Evolutionary conservation across 1,139 yeast species (phyloP).

Genomic region (Suzukiozyma palmioleophila): DNA sequence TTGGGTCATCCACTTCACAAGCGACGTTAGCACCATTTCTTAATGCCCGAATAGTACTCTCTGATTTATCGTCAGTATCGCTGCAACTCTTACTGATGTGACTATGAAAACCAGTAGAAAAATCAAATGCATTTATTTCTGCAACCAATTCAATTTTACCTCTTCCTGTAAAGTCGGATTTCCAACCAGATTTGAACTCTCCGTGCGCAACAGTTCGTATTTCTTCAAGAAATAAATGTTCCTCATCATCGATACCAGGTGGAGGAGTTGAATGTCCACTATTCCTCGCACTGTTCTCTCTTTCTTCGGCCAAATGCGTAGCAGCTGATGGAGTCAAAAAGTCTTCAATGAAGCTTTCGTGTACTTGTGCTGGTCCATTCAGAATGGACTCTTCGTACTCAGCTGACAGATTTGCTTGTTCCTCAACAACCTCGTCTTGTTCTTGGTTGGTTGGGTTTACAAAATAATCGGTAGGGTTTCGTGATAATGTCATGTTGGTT

Average conservation of each 20-base stretch:
- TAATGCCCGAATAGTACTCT: slow-evolving; percentile 15
- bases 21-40: slow-evolving; percentile 56
- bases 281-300: not conserved
- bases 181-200: slow-evolving; percentile 89
- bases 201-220: slow-evolving; percentile 70
- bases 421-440: slow-evolving; percentile 4
- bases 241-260: slow-evolving; percentile 8
- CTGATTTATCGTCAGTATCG: slow-evolving; percentile 24
- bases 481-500: slow-evolving; percentile 21
- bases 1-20: slow-evolving; percentile 81
- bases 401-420: slow-evolving; percentile 7
- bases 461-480: slow-evolving; percentile 8
- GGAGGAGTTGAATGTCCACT: not conserved
- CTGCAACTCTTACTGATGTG: slow-evolving; percentile 26
- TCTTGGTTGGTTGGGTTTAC: slow-evolving; percentile 8
- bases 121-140: slow-evolving; percentile 53
- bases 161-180: slow-evolving; percentile 72
- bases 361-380: slow-evolving; percentile 23
- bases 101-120: slow-evolving; percentile 50
- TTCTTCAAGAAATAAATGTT: slow-evolving; percentile 61
- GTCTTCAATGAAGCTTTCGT: slow-evolving; percentile 28
- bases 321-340: slow-evolving; percentile 11
- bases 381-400: slow-evolving; percentile 11
- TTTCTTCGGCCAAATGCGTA: not conserved
- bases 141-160: slow-evolving; percentile 79